These are phyloP conservation scores for Magnaporthiopsis incrustans DNA, from an alignment of 2,329 filamentous ascomycete genomes.

Conservation along the genomic window DNA sequence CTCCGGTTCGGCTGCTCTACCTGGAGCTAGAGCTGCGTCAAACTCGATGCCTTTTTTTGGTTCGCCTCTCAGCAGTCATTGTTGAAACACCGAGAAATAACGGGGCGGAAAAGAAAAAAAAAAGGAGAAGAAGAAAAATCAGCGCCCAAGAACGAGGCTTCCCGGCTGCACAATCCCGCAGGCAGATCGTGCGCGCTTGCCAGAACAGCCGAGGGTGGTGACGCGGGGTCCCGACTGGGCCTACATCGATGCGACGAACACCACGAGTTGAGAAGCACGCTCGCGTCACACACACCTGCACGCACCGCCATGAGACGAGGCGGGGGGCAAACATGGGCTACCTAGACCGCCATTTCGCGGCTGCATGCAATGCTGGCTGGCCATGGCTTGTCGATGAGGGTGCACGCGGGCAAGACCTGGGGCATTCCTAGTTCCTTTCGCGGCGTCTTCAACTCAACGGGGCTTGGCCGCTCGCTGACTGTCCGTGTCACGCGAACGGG, in stretches of 20 bases:
- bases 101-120: not conserved
- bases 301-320: not conserved
- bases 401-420: too few species aligned
- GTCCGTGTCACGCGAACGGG: not conserved
- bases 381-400: not conserved
- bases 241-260: not conserved
- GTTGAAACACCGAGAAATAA: too few species aligned
- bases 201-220: not conserved
- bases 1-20: too few species aligned
- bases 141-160: not conserved
- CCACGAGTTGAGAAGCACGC: not conserved
- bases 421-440: too few species aligned
- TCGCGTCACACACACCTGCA: not conserved
- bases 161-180: not conserved
- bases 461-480: not conserved
- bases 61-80: too few species aligned
- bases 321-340: not conserved
- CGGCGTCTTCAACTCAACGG: not conserved
- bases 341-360: not conserved
- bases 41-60: too few species aligned
- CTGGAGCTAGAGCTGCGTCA: too few species aligned
- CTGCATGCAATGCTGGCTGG: not conserved
- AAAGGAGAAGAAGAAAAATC: not conserved
- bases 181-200: not conserved
- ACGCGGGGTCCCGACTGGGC: not conserved